A percentile compares a stretch with the other conserved stretches of the same genome.
phyloP scores from a whole-genome alignment of 2,329 filamentous ascomycete species.

The Stemphylium vesicarium region DNA sequence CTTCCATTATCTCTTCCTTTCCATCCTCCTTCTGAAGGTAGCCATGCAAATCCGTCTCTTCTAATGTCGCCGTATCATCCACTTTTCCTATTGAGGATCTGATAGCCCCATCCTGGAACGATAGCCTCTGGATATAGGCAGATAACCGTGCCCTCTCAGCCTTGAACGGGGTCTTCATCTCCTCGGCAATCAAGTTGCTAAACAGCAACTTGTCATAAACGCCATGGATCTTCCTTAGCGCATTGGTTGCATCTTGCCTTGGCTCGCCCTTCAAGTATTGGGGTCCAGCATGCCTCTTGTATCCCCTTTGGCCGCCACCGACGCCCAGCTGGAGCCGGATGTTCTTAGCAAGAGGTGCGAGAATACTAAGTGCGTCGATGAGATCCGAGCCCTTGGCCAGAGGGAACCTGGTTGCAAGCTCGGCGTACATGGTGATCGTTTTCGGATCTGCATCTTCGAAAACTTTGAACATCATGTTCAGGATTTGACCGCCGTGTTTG shows the following conservation, averaged over 20 bases:
- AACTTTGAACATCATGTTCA: conserved; percentile 55
- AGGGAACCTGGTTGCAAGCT: conserved; percentile 36
- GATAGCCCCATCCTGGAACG: conserved; percentile 11
- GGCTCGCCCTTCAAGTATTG: conserved; percentile 21
- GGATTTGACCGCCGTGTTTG: conserved; percentile 66
- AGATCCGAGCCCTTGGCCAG: conserved; percentile 39
- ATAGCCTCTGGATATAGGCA: conserved; percentile 33
- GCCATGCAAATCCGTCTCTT: conserved; percentile 21
- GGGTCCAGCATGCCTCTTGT: conserved; percentile 13
- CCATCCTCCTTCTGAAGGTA: conserved; percentile 10
- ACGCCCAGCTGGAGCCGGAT: conserved; percentile 41
- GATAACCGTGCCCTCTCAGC: conserved; percentile 33
- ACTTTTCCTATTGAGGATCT: background rate
- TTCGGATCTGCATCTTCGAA: conserved; percentile 42
- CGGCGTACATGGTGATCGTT: conserved; percentile 38
- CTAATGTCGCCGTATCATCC: background rate
- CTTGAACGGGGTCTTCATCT: conserved; percentile 37
- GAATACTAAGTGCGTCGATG: conserved; percentile 34
- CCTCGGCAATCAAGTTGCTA: conserved; percentile 39
- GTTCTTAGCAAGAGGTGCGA: conserved; percentile 34
- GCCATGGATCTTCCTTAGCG: conserved; percentile 36
- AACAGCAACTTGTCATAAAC: conserved; percentile 41
- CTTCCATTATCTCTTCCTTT: background rate
- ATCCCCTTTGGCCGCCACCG: conserved; percentile 18
- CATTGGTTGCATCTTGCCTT: conserved; percentile 35